Conservation (phyloP, 1,284 basidiomycete species). For the Leccinum subspadiceum region DNA sequence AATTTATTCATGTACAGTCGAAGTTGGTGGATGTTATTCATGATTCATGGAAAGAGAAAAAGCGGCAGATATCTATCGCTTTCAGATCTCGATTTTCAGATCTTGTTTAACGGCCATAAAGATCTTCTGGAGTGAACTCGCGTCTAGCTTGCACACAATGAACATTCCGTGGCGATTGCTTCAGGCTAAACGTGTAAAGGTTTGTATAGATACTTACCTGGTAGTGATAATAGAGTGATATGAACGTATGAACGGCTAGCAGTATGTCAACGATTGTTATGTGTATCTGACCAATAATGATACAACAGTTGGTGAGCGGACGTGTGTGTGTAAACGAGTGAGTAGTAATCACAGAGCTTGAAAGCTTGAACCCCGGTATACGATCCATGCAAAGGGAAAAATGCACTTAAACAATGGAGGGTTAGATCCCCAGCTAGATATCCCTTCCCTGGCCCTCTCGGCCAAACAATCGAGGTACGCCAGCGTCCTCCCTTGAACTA, state of each 20-base stretch:
- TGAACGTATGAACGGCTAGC: too few relatives aligned
- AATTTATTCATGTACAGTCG: neutral
- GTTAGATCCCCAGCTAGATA: conserved; percentile 23
- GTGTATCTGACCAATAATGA: conserved; percentile 11
- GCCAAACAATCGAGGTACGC: conserved; percentile 26
- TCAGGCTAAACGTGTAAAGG: neutral
- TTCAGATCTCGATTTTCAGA: neutral
- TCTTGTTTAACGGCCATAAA: neutral
- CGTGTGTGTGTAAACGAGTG: neutral
- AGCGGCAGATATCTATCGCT: neutral
- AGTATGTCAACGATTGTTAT: neutral
- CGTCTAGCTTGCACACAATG: neutral
- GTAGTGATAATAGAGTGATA: too few relatives aligned
- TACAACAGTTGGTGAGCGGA: conserved; percentile 12
- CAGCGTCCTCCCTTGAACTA: conserved; percentile 19
- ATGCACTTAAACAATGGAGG: neutral
- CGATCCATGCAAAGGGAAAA: neutral
- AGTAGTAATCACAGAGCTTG: conserved; percentile 1
- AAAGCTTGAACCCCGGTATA: neutral
- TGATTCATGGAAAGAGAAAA: neutral
- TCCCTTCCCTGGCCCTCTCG: conserved; percentile 33
- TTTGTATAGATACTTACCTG: neutral
- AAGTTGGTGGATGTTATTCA: neutral
- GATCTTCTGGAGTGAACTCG: neutral
- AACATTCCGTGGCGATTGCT: neutral